Base-by-base conservation (phyloP, 148 eudicot species). In the Cornus florida region DNA sequence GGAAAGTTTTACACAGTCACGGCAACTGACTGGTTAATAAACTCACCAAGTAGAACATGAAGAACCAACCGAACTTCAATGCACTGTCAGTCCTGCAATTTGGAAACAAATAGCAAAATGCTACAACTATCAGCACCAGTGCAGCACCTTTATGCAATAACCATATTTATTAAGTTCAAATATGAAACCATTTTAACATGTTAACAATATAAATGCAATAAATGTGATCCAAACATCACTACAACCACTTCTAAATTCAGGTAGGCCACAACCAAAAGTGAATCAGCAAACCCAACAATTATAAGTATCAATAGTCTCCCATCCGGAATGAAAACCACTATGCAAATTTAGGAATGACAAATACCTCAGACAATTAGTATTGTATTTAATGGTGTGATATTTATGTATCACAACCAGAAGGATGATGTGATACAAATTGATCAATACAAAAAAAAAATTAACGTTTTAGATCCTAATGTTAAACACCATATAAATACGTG, bases 81-180 rank as follows among this genome's bases (percentile, higher is more conserved):
- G 99, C 99, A 85, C 99, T 96, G 82, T 96, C 98, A 23, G 95
- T 92, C 98, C 99, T 96, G 92, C 75, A 80, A 78, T 71, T 53
- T 77, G 75, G 80, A 82, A 69, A 48, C 80, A 82, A 67, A 79
- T 11, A 16, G 48, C 24, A 19, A 77, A 22, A 59, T 11, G 64
- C 43, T 0, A 73, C 77, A 77, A 24, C 28, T 22, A 77, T 32
- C 46, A 77, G 72, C 23, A 41, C 10, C 71, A 5, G 71, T 41
- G 33, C 65, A 46, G 22, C 32, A 77, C 72, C 46, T 76, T 16
- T 23, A 43, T 19, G 10, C 13, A 10, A 73, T 59, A 64, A 80
- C 16, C 69, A 70, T 69, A 75, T 43, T 1, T 20, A n/a, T 69
- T 32, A 12, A 48, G 31, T 41, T 14, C 17, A 71, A 28, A 62